Conservation (phyloP, 306 rosid species). For the Morella rubra region DNA sequence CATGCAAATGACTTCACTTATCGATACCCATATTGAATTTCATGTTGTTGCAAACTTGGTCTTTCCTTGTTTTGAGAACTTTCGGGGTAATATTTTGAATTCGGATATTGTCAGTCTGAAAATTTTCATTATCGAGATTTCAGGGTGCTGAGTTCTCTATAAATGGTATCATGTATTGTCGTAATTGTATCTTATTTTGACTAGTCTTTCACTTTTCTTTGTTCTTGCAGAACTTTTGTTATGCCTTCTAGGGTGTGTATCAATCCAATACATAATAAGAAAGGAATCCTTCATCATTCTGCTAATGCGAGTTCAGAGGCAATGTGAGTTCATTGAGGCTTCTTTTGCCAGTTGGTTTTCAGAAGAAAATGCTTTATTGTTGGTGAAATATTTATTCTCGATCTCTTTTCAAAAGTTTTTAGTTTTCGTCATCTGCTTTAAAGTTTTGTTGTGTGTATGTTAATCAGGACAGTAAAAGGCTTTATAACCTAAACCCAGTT, state of each 20-base stretch:
- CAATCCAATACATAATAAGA: conserved; percentile 86
- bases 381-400: background rate
- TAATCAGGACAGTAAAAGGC: background rate
- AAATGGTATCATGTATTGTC: background rate
- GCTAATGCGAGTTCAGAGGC: conserved; percentile 60
- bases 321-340: conserved; percentile 41
- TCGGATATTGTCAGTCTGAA: background rate
- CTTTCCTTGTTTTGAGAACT: background rate
- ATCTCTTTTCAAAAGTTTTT: background rate
- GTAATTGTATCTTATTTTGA: background rate
- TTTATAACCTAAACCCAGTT: conserved; percentile 27
- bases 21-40: background rate
- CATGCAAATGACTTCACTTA: background rate
- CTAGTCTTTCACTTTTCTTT: conserved; percentile 13
- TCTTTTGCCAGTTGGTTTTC: conserved; percentile 11
- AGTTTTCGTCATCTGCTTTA: conserved; percentile 9
- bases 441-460: background rate
- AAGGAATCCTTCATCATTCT: conserved; percentile 73
- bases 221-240: conserved; percentile 76
- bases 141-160: background rate
- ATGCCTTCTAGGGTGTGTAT: conserved; percentile 97
- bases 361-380: background rate
- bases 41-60: background rate
- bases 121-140: background rate
- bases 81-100: background rate